These are phyloP conservation scores for Tremellales sp. DNA, from an alignment of 1,284 basidiomycete genomes.

Conservation along the genomic window DNA sequence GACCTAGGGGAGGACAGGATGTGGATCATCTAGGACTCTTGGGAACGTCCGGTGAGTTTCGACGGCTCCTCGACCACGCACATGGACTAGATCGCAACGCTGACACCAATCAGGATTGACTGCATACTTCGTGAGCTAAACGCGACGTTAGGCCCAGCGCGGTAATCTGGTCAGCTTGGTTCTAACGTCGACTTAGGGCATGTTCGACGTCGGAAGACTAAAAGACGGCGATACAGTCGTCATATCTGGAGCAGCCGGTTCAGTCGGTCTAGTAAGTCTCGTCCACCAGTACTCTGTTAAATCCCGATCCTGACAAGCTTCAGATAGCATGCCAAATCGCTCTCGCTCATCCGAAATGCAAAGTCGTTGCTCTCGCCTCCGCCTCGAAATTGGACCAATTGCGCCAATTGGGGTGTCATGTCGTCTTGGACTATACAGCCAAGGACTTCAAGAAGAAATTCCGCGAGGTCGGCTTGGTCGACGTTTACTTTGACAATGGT, in stretches of 20 bases:
- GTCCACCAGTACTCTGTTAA: slow-evolving; percentile 30
- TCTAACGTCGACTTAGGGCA: slow-evolving; percentile 55
- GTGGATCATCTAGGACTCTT: slow-evolving; percentile 75
- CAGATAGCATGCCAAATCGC: slow-evolving; percentile 68
- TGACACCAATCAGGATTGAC: slow-evolving; percentile 60
- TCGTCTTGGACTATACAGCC: slow-evolving; percentile 82
- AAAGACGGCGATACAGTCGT: slow-evolving; percentile 76
- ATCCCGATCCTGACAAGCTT: too few species aligned
- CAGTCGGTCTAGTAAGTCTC: slow-evolving; percentile 56
- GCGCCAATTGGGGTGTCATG: slow-evolving; percentile 74
- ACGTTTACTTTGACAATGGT: slow-evolving; percentile 82
- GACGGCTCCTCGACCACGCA: background rate
- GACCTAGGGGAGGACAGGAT: slow-evolving; percentile 56
- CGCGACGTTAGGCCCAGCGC: background rate
- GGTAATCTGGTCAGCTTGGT: background rate
- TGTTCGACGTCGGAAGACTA: slow-evolving; percentile 70
- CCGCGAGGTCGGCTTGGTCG: slow-evolving; percentile 55
- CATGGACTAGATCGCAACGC: background rate
- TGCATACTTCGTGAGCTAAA: slow-evolving; percentile 66
- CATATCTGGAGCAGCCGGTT: slow-evolving; percentile 85
- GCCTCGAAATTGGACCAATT: slow-evolving; percentile 80
- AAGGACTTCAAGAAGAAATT: slow-evolving; percentile 62
- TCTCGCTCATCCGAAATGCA: slow-evolving; percentile 51
- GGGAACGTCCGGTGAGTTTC: slow-evolving; percentile 60
- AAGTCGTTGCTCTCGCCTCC: slow-evolving; percentile 76